Evolutionary conservation across 768 basidiomycete species (phyloP), one percentile per base, ranked within the genome.

Genomic region (Strobilomyces dryophilus): DNA sequence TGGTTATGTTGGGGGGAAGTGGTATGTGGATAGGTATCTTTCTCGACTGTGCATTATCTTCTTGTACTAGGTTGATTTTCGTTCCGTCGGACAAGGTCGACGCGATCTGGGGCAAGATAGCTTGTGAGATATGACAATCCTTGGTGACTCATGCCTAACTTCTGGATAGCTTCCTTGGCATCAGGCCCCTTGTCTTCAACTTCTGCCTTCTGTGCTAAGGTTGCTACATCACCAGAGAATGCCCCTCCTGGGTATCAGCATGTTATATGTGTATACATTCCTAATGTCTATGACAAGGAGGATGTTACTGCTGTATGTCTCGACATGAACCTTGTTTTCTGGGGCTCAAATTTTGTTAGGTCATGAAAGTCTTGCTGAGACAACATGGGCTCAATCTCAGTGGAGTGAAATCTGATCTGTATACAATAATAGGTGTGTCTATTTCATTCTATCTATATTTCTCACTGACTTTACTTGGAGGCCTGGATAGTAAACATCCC

Each of bases 401-500:
- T 57, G 85, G 85, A 8, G 87, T 88, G 14, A 90, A 90, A 61
- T 81, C 84, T 5, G 73, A 89, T 63, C 60, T 90, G 43, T 89
- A 89, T 60, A 87, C 87, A 3, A 41, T 56, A 0, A 77, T 85
- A 53, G 83, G 84, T 83, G 61, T 36, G 54, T 26, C n/a, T 47
- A 2, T 40, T n/a, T 36, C 3, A 12, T 10, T 41, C 20, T 5
- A n/a, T 17, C 0, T 32, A 3, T 21, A 8, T 12, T 1, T 5
- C 27, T 39, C 5, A 18, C 31, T 56, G 10, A 54, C n/a, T 34
- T 35, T 44, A 3, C n/a, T 29, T 52, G 47, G 12, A 82, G 85
- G 84, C 1, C 71, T 90, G 51, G 85, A 89, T 58, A 88, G 86
- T 67, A 90, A 90, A 62, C 88, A 89, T 63, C 66, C 82, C 1